Evolutionary conservation across 371 early-diverging fungal species (phyloP), one percentile per base, ranked within the genome.

Genomic region (Zychaea mexicana): DNA sequence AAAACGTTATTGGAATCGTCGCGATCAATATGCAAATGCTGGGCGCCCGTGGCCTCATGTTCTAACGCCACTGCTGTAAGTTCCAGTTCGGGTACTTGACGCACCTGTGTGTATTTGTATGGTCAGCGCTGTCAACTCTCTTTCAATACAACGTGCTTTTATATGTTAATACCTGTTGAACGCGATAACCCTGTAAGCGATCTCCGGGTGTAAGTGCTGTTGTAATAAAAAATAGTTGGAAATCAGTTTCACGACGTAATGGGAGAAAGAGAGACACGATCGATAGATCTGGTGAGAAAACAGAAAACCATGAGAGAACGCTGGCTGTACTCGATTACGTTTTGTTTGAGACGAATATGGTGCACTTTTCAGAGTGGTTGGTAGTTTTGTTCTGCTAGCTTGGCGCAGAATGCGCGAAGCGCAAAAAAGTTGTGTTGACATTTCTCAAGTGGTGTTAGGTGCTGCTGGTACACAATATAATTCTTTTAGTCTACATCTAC

Each of bases 1-100:
- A 97, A 97, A 9, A 94, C 95, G 65, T 95, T 96, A 73, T 97
- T 96, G 15, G 85, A 60, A 68, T 97, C 97, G 59, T 94, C 90
- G 49, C 94, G 86, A 42, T 85, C 83, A 52, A 96, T 87, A 66
- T 97, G 97, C 56, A 96, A 80, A 75, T 93, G 93, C 54, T 92
- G 85, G 15, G 96, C 95, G 15, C 94, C 94, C 1, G 96, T 95
- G 24, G 79, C 78, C 32, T 84, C 79, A 72, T 96, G 96, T 64
- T 85, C 78, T 46, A 94, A 68, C 24, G 79, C 71, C 24, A 88
- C 79, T 0, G 90, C 90, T 27, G 86, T 87, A 52, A 92, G 70
- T 63, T 90, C 86, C 27, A 92, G 82, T 62, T 92, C 92, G 19
- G 82, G 81, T 13, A 91, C 79, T 64, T 72, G 65, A 58, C 78